Evolutionary conservation across 2,329 filamentous ascomycete species (phyloP).

Genomic region (Aureobasidium lini): DNA sequence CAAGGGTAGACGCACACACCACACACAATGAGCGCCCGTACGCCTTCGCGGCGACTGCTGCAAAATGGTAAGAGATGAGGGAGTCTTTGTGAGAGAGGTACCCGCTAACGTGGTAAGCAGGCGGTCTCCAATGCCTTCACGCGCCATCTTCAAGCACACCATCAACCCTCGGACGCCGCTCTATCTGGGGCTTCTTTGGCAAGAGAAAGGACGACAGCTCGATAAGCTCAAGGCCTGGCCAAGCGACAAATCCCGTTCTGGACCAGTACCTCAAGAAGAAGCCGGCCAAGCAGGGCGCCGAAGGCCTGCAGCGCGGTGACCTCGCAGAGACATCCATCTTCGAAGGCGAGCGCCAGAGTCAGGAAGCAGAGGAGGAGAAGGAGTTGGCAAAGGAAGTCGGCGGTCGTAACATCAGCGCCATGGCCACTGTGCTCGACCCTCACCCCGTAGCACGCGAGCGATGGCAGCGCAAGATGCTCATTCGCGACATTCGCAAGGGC

Average conservation of each 20-base stretch:
- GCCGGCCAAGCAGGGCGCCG: conserved; percentile 14
- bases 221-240: neutral
- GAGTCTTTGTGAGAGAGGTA: neutral
- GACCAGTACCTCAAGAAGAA: conserved; percentile 47
- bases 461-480: conserved; percentile 80
- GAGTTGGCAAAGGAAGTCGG: conserved; percentile 18
- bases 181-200: conserved; percentile 18
- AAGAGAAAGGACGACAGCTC: conserved; percentile 15
- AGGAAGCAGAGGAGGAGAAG: conserved; percentile 19
- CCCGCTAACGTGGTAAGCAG: neutral
- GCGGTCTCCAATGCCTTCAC: conserved; percentile 17
- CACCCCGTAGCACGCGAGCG: conserved; percentile 61
- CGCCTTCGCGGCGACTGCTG: conserved; percentile 55
- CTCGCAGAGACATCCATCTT: conserved; percentile 47
- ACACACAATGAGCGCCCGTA: conserved; percentile 54
- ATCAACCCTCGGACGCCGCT: conserved; percentile 16
- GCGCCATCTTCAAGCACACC: conserved; percentile 14
- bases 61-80: conserved; percentile 46
- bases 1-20: neutral
- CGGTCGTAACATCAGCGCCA: conserved; percentile 42
- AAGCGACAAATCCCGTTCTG: conserved; percentile 50
- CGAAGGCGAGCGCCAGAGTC: conserved; percentile 32
- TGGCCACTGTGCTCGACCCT: conserved; percentile 64
- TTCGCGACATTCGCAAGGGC: conserved; percentile 62
- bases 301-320: conserved; percentile 30